Percentiles rank a stretch among this genome's conserved stretches.
Conservation (phyloP, 345 rosid species). For the Cardamine chenopodiifolia region DNA sequence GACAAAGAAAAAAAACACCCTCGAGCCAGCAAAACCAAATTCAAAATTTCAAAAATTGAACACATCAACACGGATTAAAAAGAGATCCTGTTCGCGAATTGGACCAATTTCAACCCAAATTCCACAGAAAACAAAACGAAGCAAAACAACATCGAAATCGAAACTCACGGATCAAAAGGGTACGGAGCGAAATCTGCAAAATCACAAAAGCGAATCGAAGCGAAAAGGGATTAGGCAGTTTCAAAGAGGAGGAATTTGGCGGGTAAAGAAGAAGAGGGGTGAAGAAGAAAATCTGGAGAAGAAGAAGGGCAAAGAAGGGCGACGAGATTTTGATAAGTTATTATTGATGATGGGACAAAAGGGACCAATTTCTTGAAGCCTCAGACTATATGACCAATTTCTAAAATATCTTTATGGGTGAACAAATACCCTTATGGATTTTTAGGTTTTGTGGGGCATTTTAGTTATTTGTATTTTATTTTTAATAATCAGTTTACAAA, state of each 20-base stretch:
- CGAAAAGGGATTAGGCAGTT: not conserved
- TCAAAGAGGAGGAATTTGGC: constrained; percentile 40
- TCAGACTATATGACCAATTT: too few relatives aligned
- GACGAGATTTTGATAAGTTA: constrained; percentile 1
- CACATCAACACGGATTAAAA: not conserved
- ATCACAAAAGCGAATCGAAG: not conserved
- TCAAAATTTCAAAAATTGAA: constrained; percentile 19
- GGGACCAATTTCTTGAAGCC: not conserved
- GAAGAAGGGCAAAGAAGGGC: constrained; percentile 39
- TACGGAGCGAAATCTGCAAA: not conserved
- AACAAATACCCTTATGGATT: too few relatives aligned
- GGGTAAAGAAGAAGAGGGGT: constrained; percentile 31
- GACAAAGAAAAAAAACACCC: not conserved
- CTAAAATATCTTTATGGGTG: too few relatives aligned
- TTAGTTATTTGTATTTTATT: too few relatives aligned
- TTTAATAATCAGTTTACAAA: too few relatives aligned
- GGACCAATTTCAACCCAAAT: not conserved
- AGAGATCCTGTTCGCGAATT: not conserved
- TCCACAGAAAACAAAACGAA: not conserved
- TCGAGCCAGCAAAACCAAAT: constrained; percentile 10
- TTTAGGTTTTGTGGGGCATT: too few relatives aligned
- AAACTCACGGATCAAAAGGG: constrained; percentile 23
- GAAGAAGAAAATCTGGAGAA: constrained; percentile 36
- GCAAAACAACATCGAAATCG: not conserved
- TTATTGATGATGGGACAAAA: not conserved